Percentiles rank a stretch among this genome's conserved stretches.
phyloP scores from a whole-genome alignment of 805 yeast genomes.

The Candida ovalis region DNA sequence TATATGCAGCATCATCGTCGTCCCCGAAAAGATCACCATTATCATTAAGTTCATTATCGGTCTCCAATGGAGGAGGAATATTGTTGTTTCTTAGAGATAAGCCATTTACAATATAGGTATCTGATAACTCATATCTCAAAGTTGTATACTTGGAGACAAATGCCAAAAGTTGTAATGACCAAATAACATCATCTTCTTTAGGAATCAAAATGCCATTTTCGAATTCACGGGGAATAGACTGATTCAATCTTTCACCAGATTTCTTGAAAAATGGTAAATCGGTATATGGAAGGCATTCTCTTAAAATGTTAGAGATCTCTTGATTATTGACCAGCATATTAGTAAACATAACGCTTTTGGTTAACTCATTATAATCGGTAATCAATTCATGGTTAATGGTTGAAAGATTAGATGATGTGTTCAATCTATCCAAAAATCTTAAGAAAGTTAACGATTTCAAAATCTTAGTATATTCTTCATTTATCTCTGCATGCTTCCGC shows the following conservation, averaged over 20 bases:
- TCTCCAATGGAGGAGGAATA: conserved; percentile 32
- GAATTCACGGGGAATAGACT: conserved; percentile 47
- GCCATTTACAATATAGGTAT: conserved; percentile 69
- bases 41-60: conserved; percentile 24
- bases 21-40: conserved; percentile 24
- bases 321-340: conserved; percentile 24
- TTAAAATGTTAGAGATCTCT: conserved; percentile 29
- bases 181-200: conserved; percentile 86
- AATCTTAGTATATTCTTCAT: conserved; percentile 26
- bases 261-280: conserved; percentile 19
- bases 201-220: conserved; percentile 77
- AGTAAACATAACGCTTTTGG: conserved; percentile 21
- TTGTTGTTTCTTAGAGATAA: conserved; percentile 48
- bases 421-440: conserved; percentile 25
- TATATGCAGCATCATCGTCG: conserved; percentile 12
- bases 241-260: conserved; percentile 21
- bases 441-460: conserved; percentile 25
- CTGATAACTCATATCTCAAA: conserved; percentile 69
- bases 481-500: conserved; percentile 6
- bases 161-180: conserved; percentile 90
- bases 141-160: conserved; percentile 89
- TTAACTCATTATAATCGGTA: conserved; percentile 22
- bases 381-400: conserved; percentile 20
- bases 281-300: conserved; percentile 16
- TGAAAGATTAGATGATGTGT: conserved; percentile 22